phyloP scores from a whole-genome alignment of 73 alveolate genomes.

The Uronychia binucleata region DNA sequence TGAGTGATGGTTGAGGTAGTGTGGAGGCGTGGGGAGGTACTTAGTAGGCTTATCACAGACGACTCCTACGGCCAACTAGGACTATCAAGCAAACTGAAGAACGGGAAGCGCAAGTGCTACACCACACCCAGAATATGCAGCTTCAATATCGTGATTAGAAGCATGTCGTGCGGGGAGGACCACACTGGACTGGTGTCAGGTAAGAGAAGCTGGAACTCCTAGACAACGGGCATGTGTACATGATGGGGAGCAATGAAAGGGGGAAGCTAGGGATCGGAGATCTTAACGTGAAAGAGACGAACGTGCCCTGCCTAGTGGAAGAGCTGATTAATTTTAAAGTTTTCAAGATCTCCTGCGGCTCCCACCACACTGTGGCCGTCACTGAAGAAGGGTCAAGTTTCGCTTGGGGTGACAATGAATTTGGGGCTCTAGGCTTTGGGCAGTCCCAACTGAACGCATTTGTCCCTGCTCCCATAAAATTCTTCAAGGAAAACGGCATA shows the following conservation, averaged over 20 bases:
- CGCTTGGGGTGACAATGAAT: slow-evolving; percentile 83
- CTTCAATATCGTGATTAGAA: slow-evolving; percentile 32
- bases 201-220: neutral
- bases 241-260: slow-evolving; percentile 52
- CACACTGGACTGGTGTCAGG: slow-evolving; percentile 35
- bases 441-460: neutral
- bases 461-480: slow-evolving; percentile 9
- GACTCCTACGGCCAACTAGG: slow-evolving; percentile 78
- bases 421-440: slow-evolving; percentile 66
- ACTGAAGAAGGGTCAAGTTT: slow-evolving; percentile 73
- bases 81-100: slow-evolving; percentile 33
- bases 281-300: slow-evolving; percentile 12
- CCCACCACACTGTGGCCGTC: slow-evolving; percentile 75
- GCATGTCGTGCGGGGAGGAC: slow-evolving; percentile 33
- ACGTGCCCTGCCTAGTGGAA: slow-evolving; percentile 62
- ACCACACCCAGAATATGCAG: slow-evolving; percentile 44
- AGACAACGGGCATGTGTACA: slow-evolving; percentile 56
- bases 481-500: slow-evolving; percentile 2
- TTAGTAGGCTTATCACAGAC: slow-evolving; percentile 18
- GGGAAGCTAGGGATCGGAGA: slow-evolving; percentile 60
- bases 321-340: slow-evolving; percentile 42
- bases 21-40: neutral
- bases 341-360: slow-evolving; percentile 83
- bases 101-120: slow-evolving; percentile 10
- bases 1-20: slow-evolving; percentile 2